These are phyloP conservation scores for Lipomyces starkeyi DNA, from an alignment of 805 yeast genomes.

Conservation along the genomic window DNA sequence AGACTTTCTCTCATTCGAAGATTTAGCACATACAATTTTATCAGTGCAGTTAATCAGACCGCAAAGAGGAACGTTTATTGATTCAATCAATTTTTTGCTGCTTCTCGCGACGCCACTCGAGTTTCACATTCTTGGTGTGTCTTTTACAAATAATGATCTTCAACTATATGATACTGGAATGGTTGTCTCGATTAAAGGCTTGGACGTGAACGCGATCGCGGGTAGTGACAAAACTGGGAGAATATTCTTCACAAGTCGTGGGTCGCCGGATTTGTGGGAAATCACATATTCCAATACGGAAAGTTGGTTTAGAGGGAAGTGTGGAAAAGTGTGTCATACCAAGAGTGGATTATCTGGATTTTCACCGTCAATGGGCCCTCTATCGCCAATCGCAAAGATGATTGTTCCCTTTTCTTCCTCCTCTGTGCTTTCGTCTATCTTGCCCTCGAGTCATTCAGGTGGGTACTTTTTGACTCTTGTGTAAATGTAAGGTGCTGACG, in stretches of 20 bases:
- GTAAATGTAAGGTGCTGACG: slow-evolving; percentile 42
- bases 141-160: slow-evolving; percentile 57
- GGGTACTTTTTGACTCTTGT: slow-evolving; percentile 45
- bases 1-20: slow-evolving; percentile 82
- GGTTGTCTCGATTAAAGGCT: slow-evolving; percentile 75
- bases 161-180: slow-evolving; percentile 83
- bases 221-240: slow-evolving; percentile 71
- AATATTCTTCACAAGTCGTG: slow-evolving; percentile 82
- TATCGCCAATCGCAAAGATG: slow-evolving; percentile 35
- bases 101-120: slow-evolving; percentile 81
- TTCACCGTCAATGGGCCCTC: slow-evolving; percentile 48
- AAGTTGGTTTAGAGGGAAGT: slow-evolving; percentile 84
- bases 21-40: slow-evolving; percentile 75
- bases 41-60: slow-evolving; percentile 83
- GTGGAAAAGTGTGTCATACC: slow-evolving; percentile 83
- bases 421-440: slow-evolving; percentile 15
- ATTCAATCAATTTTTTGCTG: slow-evolving; percentile 72
- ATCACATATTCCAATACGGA: slow-evolving; percentile 80
- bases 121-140: slow-evolving; percentile 76
- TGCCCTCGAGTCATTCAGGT: slow-evolving; percentile 36
- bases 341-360: slow-evolving; percentile 62
- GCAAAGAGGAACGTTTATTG: slow-evolving; percentile 77
- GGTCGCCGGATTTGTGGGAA: slow-evolving; percentile 83
- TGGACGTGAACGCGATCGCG: slow-evolving; percentile 68
- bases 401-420: slow-evolving; percentile 19